These are phyloP conservation scores for Kodamaea anthophila DNA, from an alignment of 1,139 yeast genomes.

Conservation along the genomic window DNA sequence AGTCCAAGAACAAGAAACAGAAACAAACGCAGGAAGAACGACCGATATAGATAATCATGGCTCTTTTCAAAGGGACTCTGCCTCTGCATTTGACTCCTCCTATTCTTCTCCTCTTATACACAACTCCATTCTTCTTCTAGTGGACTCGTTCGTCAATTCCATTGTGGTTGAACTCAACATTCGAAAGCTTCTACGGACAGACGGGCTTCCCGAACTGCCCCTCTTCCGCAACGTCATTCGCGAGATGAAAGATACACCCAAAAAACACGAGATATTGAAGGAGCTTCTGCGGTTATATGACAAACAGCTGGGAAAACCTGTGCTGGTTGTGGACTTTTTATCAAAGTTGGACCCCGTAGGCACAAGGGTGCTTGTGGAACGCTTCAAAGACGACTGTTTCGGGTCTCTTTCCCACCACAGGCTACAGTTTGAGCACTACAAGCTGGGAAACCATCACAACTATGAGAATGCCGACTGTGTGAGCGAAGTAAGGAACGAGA, in stretches of 20 bases:
- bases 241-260: slow-evolving; percentile 12
- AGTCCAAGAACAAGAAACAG: not conserved
- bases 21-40: slow-evolving; percentile 2
- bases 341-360: slow-evolving; percentile 11
- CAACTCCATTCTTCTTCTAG: slow-evolving; percentile 17
- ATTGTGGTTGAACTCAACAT: slow-evolving; percentile 23
- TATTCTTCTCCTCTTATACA: slow-evolving; percentile 10
- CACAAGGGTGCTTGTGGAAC: slow-evolving; percentile 11
- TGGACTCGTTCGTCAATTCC: slow-evolving; percentile 15
- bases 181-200: slow-evolving; percentile 11
- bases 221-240: slow-evolving; percentile 15
- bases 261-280: slow-evolving; percentile 14
- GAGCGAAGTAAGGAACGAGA: slow-evolving; percentile 12
- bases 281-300: slow-evolving; percentile 13
- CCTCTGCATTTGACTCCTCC: not conserved
- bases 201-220: slow-evolving; percentile 7
- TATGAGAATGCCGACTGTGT: slow-evolving; percentile 24
- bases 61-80: too few relatives aligned
- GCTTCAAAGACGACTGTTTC: slow-evolving; percentile 13
- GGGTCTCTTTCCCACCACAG: slow-evolving; percentile 18
- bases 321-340: slow-evolving; percentile 13
- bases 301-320: slow-evolving; percentile 11
- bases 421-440: slow-evolving; percentile 19
- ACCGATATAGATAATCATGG: not conserved
- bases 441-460: slow-evolving; percentile 29